Evolutionary conservation across 129 eudicot genomes (phyloP).

Genomic region (Centrapalus pauciflorus): DNA sequence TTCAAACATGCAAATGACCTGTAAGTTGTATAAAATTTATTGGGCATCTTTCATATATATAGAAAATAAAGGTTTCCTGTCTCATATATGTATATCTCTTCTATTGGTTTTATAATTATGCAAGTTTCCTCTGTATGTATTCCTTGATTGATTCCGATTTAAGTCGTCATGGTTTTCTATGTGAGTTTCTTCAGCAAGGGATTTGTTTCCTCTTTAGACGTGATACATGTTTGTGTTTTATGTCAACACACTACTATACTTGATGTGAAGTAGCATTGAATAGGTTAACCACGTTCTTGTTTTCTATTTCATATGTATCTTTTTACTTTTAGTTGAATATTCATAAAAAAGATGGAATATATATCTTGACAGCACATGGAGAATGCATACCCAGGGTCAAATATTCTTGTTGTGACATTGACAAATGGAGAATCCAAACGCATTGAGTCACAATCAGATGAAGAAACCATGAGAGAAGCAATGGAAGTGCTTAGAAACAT

Average conservation of each 20-base stretch:
- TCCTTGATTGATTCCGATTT: too few relatives aligned
- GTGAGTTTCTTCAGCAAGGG: too few relatives aligned
- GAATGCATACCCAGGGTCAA: conserved; percentile 91
- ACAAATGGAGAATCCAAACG: conserved; percentile 89
- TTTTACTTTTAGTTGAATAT: background rate
- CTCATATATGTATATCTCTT: too few relatives aligned
- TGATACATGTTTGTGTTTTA: background rate
- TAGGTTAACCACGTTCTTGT: background rate
- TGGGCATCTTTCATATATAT: too few relatives aligned
- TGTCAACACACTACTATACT: background rate
- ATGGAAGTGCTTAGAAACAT: conserved; percentile 81
- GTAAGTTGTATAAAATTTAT: too few relatives aligned
- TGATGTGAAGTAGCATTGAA: background rate
- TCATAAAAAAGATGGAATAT: conserved; percentile 4
- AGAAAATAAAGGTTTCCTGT: too few relatives aligned
- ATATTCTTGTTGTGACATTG: conserved; percentile 80
- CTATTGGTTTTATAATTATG: too few relatives aligned
- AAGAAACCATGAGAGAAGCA: conserved; percentile 78
- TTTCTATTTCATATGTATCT: background rate
- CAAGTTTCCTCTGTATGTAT: too few relatives aligned
- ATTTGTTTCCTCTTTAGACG: too few relatives aligned
- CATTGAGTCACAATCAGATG: conserved; percentile 75
- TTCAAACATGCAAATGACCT: too few relatives aligned
- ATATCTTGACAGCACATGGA: conserved; percentile 74
- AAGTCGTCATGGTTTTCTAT: too few relatives aligned